A percentile compares a stretch with the other conserved stretches of the same genome.
phyloP scores from a whole-genome alignment of 495 filamentous ascomycete species.

The Pyrenopolyporus hunteri region DNA sequence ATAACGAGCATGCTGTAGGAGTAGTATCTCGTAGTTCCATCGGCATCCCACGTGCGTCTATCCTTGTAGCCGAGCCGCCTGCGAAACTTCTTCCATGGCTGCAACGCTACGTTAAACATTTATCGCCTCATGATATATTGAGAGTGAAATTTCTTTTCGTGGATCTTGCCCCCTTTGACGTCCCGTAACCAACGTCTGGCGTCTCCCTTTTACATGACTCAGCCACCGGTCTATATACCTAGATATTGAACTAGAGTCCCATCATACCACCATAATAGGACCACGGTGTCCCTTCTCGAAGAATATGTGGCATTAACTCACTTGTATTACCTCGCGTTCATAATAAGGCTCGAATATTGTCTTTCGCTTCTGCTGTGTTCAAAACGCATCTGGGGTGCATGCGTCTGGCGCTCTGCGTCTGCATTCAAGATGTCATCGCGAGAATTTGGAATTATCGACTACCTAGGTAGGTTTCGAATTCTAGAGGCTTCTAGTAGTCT shows the following conservation, averaged over 20 bases:
- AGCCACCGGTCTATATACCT: background rate
- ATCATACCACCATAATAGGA: conserved; percentile 9
- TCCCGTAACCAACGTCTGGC: background rate
- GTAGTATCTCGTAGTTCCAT: background rate
- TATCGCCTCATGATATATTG: no score
- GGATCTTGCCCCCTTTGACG: background rate
- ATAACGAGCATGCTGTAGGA: no score
- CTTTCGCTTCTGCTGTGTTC: background rate
- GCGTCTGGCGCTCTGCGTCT: conserved; percentile 2
- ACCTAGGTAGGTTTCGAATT: background rate
- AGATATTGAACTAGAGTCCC: background rate
- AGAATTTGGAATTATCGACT: conserved; percentile 37
- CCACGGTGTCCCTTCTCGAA: conserved; percentile 15
- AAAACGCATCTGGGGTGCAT: conserved; percentile 1
- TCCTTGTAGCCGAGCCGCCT: background rate
- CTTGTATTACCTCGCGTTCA: background rate
- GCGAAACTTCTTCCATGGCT: background rate
- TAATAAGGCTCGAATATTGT: background rate
- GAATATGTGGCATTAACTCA: background rate
- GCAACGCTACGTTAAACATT: background rate
- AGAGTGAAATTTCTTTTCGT: no score
- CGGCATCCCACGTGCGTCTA: background rate
- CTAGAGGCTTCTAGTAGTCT: background rate
- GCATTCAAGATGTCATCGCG: conserved; percentile 9
- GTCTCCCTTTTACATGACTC: background rate